phyloP scores from a whole-genome alignment of 257 asterid species.

The Schizonepeta tenuifolia region DNA sequence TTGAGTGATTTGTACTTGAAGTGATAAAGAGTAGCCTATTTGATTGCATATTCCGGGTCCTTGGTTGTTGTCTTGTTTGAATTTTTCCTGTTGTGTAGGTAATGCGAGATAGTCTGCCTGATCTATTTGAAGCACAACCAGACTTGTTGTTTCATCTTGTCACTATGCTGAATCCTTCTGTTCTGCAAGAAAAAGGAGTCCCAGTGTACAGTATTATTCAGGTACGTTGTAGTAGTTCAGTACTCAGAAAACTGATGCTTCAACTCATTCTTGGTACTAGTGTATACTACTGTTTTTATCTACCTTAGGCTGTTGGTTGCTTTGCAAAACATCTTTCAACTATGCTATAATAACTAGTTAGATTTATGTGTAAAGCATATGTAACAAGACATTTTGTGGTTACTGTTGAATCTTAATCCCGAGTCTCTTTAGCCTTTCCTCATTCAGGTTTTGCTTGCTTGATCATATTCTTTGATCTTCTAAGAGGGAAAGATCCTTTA shows the following conservation, averaged over 20 bases:
- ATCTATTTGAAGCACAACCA: slow-evolving; percentile 95
- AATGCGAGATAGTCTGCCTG: slow-evolving; percentile 88
- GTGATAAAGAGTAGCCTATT: slow-evolving; percentile 13
- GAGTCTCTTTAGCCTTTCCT: neutral
- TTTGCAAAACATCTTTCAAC: neutral
- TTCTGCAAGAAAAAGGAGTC: slow-evolving; percentile 83
- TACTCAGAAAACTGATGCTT: neutral
- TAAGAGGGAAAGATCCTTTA: neutral
- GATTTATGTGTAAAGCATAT: slow-evolving; percentile 7
- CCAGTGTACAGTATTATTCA: slow-evolving; percentile 93
- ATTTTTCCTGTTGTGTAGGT: slow-evolving; percentile 53
- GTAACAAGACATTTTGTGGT: slow-evolving; percentile 5
- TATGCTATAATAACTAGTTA: neutral
- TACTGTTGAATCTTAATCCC: slow-evolving; percentile 20
- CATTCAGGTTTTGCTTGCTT: slow-evolving; percentile 9
- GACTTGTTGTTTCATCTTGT: slow-evolving; percentile 94
- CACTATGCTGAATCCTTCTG: slow-evolving; percentile 93
- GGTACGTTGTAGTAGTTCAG: slow-evolving; percentile 44
- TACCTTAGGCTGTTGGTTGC: slow-evolving; percentile 1
- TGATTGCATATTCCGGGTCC: slow-evolving; percentile 16
- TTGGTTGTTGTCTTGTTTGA: slow-evolving; percentile 27
- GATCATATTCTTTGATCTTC: slow-evolving; percentile 17
- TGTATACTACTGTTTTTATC: neutral
- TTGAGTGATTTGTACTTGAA: slow-evolving; percentile 22
- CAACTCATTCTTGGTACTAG: slow-evolving; percentile 19